Percentiles rank a stretch among this genome's conserved stretches.
phyloP scores from a whole-genome alignment of 306 rosid species.

The Heteromeles arbutifolia region DNA sequence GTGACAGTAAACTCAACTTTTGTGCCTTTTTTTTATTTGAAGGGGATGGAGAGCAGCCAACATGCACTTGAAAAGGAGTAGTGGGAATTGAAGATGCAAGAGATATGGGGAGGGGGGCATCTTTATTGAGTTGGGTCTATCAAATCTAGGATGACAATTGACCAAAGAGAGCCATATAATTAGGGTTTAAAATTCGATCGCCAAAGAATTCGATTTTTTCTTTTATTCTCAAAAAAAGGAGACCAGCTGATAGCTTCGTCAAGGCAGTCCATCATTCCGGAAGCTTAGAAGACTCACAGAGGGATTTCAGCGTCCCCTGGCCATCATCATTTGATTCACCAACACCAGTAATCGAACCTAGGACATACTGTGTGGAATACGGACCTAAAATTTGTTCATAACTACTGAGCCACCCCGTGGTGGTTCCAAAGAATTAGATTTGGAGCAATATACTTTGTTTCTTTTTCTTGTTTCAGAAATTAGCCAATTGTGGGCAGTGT shows the following conservation, averaged over 20 bases:
- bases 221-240: too few species aligned
- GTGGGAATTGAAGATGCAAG: background rate
- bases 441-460: background rate
- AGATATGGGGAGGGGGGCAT: background rate
- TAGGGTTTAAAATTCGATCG: background rate
- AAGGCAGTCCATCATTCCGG: too few species aligned
- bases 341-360: too few species aligned
- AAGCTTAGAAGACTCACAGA: too few species aligned
- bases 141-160: slow-evolving; percentile 12
- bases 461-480: background rate
- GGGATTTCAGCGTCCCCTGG: too few species aligned
- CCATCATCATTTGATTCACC: too few species aligned
- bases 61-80: background rate
- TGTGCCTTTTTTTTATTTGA: background rate
- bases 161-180: background rate
- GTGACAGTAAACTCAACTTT: slow-evolving; percentile 29
- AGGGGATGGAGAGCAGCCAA: slow-evolving; percentile 6
- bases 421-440: background rate
- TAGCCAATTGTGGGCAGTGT: background rate
- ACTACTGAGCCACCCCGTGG: too few species aligned
- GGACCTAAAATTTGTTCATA: rapidly evolving
- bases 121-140: slow-evolving; percentile 28
- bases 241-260: too few species aligned
- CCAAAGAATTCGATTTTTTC: background rate
- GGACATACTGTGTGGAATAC: too few species aligned